Base-by-base conservation (phyloP, 148 eudicot species). In the Spergularia marina region DNA sequence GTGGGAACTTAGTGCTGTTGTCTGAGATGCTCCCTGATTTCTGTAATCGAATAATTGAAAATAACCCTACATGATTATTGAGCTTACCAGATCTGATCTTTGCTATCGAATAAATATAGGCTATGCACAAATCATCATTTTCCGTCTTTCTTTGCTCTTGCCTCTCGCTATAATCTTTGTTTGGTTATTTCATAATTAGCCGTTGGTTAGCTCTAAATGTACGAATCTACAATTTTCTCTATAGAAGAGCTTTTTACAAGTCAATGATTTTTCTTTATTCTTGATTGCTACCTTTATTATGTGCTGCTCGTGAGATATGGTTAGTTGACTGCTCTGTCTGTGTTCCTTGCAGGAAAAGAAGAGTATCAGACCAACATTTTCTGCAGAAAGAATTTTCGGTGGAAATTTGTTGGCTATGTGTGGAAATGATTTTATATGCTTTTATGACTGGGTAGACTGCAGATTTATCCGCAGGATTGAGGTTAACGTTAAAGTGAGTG, bases 401-500 rank as follows among this genome's bases (percentile, higher is more conserved):
- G 99, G 99, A 82, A 80, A 81, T 72, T 80, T 95, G 74, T 61
- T 95, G 87, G 97, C 99, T 49, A 90, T 95, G 92, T 95, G 97
- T 79, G 92, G 97, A 68, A 95, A 91, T 85, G 99, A 95, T 74
- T 95, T 95, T 82, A 91, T 95, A 73, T 95, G 92, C 86, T 95
- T 95, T 78, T 92, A 90, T 84, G 99, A 95, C 78, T 95, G 99
- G 99, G 91, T 89, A 74, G 99, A 95, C 20, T 92, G 99, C 86
- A 86, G 97, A 82, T 86, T 95, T 81, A 90, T 92, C 73, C 85
- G 92, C 39, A 85, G 99, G 77, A 92, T 95, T 82, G 99, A 95
- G 84, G 99, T 92, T 70, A 88, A 73, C 80, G 99, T 92, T 58
- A 95, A 95, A 77, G 99, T 95, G 85, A 89, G 89, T 74, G 60